Percentiles rank a stretch among this genome's conserved stretches.
Evolutionary conservation across 805 yeast species (phyloP).

Genomic region (Cephaloascus fragrans): DNA sequence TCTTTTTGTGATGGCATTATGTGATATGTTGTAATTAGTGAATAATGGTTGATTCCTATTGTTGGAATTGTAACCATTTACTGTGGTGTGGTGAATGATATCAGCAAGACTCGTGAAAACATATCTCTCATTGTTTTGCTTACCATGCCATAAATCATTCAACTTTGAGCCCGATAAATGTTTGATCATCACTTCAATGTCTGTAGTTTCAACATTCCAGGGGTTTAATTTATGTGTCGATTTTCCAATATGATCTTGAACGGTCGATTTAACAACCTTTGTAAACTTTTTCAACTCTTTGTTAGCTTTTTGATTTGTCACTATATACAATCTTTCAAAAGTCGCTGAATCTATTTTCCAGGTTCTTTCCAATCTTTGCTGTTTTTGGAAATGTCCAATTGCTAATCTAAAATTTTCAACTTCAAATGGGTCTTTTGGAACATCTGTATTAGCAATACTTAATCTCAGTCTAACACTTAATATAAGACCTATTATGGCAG

Average conservation of each 20-base stretch:
- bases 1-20: neutral
- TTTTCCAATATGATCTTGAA: constrained; percentile 44
- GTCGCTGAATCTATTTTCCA: constrained; percentile 51
- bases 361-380: constrained; percentile 40
- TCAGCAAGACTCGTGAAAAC: neutral
- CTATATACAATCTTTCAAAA: constrained; percentile 20
- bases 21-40: neutral
- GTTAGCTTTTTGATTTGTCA: constrained; percentile 25
- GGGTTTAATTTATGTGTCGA: constrained; percentile 1
- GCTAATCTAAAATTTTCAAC: constrained; percentile 58
- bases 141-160: constrained; percentile 23
- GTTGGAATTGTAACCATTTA: neutral
- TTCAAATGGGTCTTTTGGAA: constrained; percentile 73
- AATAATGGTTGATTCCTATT: neutral
- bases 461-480: constrained; percentile 61
- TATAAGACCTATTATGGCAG: constrained; percentile 74
- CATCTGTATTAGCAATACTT: constrained; percentile 42
- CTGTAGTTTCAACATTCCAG: constrained; percentile 18
- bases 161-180: constrained; percentile 18
- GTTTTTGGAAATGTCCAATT: constrained; percentile 72
- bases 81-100: neutral
- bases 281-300: constrained; percentile 40
- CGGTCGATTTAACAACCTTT: constrained; percentile 62
- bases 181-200: constrained; percentile 17
- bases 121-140: constrained; percentile 8